Evolutionary conservation across 768 basidiomycete genomes (phyloP), one percentile per base, ranked within the genome.

Genomic region (Boletus speciosus): DNA sequence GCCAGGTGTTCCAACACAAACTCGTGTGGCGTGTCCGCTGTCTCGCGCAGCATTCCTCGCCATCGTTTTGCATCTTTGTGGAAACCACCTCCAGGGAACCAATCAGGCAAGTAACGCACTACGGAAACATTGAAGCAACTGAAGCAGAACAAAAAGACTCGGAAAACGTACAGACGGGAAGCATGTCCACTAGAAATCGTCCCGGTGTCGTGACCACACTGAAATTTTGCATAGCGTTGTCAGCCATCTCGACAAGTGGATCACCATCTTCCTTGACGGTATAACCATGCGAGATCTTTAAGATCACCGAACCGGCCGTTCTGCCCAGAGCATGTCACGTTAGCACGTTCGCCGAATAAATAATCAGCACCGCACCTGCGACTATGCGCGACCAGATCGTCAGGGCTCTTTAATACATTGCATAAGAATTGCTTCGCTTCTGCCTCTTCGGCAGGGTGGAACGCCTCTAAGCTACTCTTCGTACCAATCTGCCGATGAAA

Each of bases 281-380:
- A 19, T 74, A 64, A 3, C 76, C 77, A 46, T 76, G 69, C 1
- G 72, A 71, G 15, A 71, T 61, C 19, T 59, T 65, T 52, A 70
- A 56, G 55, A 76, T 73, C 14, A 67, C 59, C 4, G 73, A 65
- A 0, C 71, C 71, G 0, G 71, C 64, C 49, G 67, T 57, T 38
- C 78, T 78, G 44, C 45, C 29, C 44, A 23, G 23, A 42, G n/a
- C 4, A 15, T 3, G 5, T 16, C 43, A 6, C 3, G 9, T 54
- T 6, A 32, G 6, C 19, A 43, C 21, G 3, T 19, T 49, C 25
- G 16, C 10, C 3, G 12, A 14, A 19, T 35, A 12, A 4, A 19
- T 14, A 8, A 38, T 32, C 4, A 1, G 4, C 10, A 21, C 34
- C 47, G 9, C 34, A 62, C 58, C 41, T 55, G 27, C 44, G 45